Percentiles rank a stretch among this genome's conserved stretches.
Conservation (phyloP, 495 filamentous ascomycete genomes). For the Aspergillus incahuasiensis region DNA sequence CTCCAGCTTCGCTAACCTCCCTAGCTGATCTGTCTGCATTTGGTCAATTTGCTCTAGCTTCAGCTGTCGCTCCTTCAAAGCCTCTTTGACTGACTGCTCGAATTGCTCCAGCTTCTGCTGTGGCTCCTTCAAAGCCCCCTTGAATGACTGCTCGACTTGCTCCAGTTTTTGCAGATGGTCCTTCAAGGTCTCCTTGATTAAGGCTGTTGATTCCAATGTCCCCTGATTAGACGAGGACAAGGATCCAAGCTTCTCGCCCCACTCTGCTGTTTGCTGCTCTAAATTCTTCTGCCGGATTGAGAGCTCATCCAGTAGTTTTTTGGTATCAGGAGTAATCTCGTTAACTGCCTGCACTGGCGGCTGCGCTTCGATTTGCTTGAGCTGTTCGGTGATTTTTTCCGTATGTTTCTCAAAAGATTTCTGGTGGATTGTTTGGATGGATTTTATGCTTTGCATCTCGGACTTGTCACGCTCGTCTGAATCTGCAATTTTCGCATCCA, state of each 20-base stretch:
- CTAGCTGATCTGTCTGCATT: no score
- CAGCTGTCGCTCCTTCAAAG: conserved; percentile 2
- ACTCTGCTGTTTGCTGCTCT: not conserved
- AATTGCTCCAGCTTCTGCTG: not conserved
- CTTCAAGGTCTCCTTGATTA: not conserved
- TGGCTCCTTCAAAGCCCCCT: not conserved
- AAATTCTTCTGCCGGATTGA: not conserved
- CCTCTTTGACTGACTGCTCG: no score
- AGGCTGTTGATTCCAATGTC: not conserved
- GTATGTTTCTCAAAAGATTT: not conserved
- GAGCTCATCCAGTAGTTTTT: not conserved
- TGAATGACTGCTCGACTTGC: no score
- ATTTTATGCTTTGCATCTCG: not conserved
- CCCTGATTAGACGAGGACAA: conserved; percentile 6
- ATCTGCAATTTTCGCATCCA: not conserved
- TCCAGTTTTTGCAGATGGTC: not conserved
- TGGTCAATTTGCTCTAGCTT: not conserved
- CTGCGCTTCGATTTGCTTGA: not conserved
- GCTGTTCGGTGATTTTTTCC: not conserved
- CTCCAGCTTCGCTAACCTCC: no score
- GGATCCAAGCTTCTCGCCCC: not conserved
- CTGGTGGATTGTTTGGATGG: not conserved
- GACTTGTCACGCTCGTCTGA: not conserved
- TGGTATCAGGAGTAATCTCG: not conserved
- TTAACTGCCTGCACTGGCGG: not conserved